Base-by-base conservation (phyloP, 2,329 filamentous ascomycete species). In the Chaetomium olivaceum region DNA sequence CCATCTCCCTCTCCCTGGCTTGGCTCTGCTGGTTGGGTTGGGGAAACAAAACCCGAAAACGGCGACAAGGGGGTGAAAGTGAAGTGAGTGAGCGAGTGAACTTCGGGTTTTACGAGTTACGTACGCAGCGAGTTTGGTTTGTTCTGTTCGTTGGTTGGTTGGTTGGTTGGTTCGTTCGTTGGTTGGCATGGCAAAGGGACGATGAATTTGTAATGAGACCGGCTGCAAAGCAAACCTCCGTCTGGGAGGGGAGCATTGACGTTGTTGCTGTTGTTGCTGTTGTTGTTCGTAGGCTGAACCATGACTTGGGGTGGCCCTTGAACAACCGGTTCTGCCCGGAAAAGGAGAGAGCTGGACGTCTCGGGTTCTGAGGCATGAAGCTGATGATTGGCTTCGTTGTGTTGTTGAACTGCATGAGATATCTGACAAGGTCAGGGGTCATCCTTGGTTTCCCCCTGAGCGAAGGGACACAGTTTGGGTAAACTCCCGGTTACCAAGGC, bases 1-100 rank as follows among this genome's bases (percentile, higher is more conserved):
- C 27, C 19, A 14, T 29, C 55, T 66, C 64, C 64, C 63, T 65
- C 63, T 65, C 63, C 63, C 64, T 60, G 23, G 60, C 64, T 62
- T 58, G 29, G 51, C 36, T 50, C 7, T n/a, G n/a, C n/a, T n/a
- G n/a, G n/a, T n/a, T n/a, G 27, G 3, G 36, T 23, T 54, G 23
- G 19, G 21, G 46, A 21, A n/a, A n/a, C n/a, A n/a, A 29, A 29
- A 54, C 14, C 14, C 31, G 31, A 21, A 64, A 19, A 58, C 27
- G 48, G 62, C 19, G 27, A 14, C 51, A 23, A 16, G 23, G 56
- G 21, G 9, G n/a, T n/a, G n/a, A n/a, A n/a, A n/a, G n/a, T n/a
- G n/a, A n/a, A n/a, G n/a, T n/a, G n/a, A 16, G n/a, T 4, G 19
- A 11, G 19, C 4, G 19, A 14, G 23, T n/a, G n/a, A n/a, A n/a